Conservation (phyloP, 257 asterid genomes). For the Penstemon barbatus region DNA sequence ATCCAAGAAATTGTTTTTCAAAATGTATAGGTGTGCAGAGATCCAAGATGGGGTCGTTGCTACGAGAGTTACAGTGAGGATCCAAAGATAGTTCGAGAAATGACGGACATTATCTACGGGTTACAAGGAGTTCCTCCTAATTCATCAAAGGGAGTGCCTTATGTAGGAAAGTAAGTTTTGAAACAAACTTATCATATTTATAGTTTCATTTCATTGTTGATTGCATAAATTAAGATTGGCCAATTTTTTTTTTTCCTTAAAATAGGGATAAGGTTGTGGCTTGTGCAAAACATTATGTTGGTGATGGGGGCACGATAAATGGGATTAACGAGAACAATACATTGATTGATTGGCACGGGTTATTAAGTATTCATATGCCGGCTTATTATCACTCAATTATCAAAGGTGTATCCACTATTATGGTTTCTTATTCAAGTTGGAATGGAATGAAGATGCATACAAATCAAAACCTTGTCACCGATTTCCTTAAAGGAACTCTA, state of each 20-base stretch:
- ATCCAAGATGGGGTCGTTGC: slow-evolving; percentile 35
- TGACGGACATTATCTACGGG: slow-evolving; percentile 13
- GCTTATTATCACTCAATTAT: background rate
- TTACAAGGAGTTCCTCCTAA: slow-evolving; percentile 27
- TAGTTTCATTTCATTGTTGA: too few relatives aligned
- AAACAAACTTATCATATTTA: too few relatives aligned
- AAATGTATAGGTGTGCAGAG: slow-evolving; percentile 9
- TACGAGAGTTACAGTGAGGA: slow-evolving; percentile 12
- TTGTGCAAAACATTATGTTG: slow-evolving; percentile 18
- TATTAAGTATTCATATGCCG: slow-evolving; percentile 21
- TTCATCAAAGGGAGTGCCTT: slow-evolving; percentile 19
- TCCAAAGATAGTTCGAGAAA: too few relatives aligned
- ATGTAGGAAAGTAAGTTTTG: slow-evolving; percentile 20
- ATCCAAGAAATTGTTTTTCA: too few relatives aligned
- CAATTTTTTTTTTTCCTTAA: too few relatives aligned
- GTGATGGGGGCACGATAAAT: slow-evolving; percentile 12
- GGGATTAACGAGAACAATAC: slow-evolving; percentile 22
- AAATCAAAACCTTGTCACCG: background rate
- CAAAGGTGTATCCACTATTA: slow-evolving; percentile 12
- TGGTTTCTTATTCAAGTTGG: slow-evolving; percentile 23
- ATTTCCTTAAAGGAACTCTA: slow-evolving; percentile 13
- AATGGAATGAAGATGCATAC: slow-evolving; percentile 13
- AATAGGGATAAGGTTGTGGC: background rate
- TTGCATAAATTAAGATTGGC: too few relatives aligned
- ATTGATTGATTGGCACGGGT: background rate